These are phyloP conservation scores for Coemansia sp. DNA, from an alignment of 192 early-diverging fungal species.

Conservation along the genomic window DNA sequence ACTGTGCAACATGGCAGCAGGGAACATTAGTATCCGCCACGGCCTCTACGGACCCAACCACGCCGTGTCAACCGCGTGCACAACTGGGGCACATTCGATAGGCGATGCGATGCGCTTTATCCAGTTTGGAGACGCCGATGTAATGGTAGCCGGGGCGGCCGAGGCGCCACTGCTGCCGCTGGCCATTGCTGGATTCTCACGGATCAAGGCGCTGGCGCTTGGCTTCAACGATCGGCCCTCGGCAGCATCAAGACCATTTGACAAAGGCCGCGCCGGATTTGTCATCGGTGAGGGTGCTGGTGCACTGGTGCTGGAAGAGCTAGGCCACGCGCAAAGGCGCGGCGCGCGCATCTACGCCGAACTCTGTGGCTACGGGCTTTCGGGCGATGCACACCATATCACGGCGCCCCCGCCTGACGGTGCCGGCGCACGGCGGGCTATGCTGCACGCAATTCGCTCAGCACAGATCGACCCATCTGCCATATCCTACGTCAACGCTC, in stretches of 20 bases:
- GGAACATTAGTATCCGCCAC: constrained; percentile 86
- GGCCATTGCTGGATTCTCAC: constrained; percentile 83
- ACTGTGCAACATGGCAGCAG: constrained; percentile 93
- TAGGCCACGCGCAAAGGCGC: constrained; percentile 78
- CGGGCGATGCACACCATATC: constrained; percentile 90
- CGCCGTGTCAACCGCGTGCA: constrained; percentile 89
- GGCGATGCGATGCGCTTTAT: constrained; percentile 96
- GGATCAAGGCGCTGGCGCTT: constrained; percentile 76
- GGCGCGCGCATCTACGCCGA: constrained; percentile 92
- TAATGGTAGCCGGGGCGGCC: constrained; percentile 91
- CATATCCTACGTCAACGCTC: constrained; percentile 90
- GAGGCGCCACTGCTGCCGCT: constrained; percentile 86
- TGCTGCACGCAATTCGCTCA: constrained; percentile 72
- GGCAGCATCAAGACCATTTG: constrained; percentile 89
- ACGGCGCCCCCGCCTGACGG: constrained; percentile 89
- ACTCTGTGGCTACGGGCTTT: constrained; percentile 84
- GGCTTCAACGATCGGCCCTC: constrained; percentile 77
- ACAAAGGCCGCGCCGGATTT: constrained; percentile 81
- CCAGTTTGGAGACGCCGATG: constrained; percentile 87
- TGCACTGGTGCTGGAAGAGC: constrained; percentile 85
- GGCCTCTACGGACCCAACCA: constrained; percentile 89
- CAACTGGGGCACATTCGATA: constrained; percentile 92
- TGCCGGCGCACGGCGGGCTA: constrained; percentile 80
- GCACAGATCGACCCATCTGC: constrained; percentile 60
- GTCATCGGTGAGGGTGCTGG: constrained; percentile 94